Conservation (phyloP, 305 asterid species). For the Rubia peregrina region DNA sequence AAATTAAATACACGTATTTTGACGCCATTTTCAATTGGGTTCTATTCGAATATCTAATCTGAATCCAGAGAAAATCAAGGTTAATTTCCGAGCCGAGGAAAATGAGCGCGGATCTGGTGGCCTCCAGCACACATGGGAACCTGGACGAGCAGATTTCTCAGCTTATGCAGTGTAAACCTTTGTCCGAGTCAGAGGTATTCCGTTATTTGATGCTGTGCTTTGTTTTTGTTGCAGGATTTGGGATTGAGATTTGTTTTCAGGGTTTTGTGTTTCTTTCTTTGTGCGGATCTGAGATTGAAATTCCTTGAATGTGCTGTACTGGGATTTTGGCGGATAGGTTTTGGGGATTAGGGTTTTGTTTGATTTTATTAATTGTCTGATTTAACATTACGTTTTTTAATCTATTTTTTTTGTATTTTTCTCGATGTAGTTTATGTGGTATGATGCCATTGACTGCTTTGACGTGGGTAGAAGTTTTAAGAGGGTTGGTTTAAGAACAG, state of each 20-base stretch:
- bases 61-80: conserved; percentile 21
- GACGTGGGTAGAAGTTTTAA: not conserved
- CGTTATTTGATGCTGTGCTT: not conserved
- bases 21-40: not conserved
- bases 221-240: not conserved
- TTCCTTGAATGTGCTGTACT: not conserved
- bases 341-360: conserved; percentile 10
- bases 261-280: not conserved
- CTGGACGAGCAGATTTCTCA: conserved; percentile 90
- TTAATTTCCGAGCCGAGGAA: conserved; percentile 22
- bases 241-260: not conserved
- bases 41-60: conserved; percentile 1
- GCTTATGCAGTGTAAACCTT: conserved; percentile 98
- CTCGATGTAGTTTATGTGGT: not conserved
- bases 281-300: conserved; percentile 9
- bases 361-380: not conserved
- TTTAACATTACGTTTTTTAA: not conserved
- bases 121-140: conserved; percentile 68
- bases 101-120: conserved; percentile 87
- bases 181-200: conserved; percentile 79
- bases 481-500: not conserved
- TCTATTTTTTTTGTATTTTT: not conserved
- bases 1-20: conserved; percentile 11
- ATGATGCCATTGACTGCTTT: not conserved
- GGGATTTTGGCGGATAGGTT: not conserved